Base-by-base conservation (phyloP, 2,329 filamentous ascomycete species). In the Echinosphaeria canescens region DNA sequence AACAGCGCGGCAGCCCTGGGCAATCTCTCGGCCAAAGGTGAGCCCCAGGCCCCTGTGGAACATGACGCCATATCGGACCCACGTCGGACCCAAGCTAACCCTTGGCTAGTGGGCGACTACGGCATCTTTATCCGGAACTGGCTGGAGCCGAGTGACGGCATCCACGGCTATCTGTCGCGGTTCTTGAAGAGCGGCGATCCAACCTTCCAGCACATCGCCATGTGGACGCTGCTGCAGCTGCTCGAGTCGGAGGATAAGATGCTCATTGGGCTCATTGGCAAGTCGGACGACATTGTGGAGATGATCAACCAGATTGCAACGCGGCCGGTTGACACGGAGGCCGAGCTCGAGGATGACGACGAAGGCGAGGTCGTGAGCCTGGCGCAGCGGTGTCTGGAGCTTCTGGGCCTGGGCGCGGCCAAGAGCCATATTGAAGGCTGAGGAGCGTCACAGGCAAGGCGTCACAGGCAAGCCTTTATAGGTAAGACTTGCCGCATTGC, bases 151-250 rank as follows among this genome's bases (percentile, higher is more conserved):
- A 76, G 81, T 33, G 88, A 82, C 24, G 88, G 88, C 24, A 92
- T 98, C 33, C 84, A 93, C 43, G 88, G 88, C 28, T 98, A 98
- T 44, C 62, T 98, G 19, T 78, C 73, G 39, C 73, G 85, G 29
- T 98, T 98, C 59, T 62, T 98, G 12, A 79, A 78, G 24, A 93
- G 82, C 35, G 85, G 84, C 22, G 88, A 98, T 44, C 73, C 88
- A 1, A 98, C 88, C 0, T 98, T 98, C 59, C 88, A 98, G 50
- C 88, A 98, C 46, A 98, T 98, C 43, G 88, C 88, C 27, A 92
- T 95, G 34, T 98, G 88, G 88, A 98, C 88, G 2, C 54, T 98
- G 25, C 64, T 98, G 4, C 88, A 98, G 45, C 64, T 98, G 4
- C 72, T 98, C 27, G 88, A 98, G 50, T 93, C 85, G 0, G 84